A percentile compares a stretch with the other conserved stretches of the same genome.
These are phyloP conservation scores for Entelexis sorbosivorans DNA, from an alignment of 1,139 yeast species.

Conservation along the genomic window DNA sequence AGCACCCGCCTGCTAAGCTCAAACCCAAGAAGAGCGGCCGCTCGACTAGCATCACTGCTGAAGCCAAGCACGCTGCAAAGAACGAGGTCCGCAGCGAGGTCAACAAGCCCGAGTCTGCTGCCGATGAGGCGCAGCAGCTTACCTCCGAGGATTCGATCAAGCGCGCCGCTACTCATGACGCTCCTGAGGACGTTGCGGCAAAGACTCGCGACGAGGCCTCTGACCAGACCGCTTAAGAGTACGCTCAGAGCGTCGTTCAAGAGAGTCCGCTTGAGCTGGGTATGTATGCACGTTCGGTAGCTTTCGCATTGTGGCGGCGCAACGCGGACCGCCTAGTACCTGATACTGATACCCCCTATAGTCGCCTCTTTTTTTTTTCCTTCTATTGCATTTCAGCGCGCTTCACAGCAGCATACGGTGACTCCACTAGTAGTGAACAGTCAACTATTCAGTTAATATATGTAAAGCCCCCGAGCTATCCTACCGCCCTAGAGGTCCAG, in stretches of 20 bases:
- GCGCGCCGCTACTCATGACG: not conserved
- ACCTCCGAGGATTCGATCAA: not conserved
- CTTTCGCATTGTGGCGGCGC: too few relatives aligned
- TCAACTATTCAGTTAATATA: not conserved
- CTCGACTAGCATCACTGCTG: not conserved
- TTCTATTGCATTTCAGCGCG: not conserved
- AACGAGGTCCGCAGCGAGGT: not conserved
- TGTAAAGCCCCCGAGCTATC: not conserved
- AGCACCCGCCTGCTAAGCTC: not conserved
- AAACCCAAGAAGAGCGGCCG: too few relatives aligned
- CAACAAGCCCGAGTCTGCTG: not conserved
- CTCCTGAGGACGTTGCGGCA: not conserved
- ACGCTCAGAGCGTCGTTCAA: too few relatives aligned
- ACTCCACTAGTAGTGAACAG: not conserved
- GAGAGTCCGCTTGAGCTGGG: too few relatives aligned
- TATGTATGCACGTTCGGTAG: too few relatives aligned
- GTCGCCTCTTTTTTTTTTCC: not conserved
- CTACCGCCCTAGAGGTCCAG: constrained; percentile 29
- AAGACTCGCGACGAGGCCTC: not conserved
- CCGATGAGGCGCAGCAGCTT: not conserved
- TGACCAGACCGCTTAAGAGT: too few relatives aligned
- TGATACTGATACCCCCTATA: too few relatives aligned
- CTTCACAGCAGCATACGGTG: not conserved
- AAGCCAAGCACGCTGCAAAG: not conserved
- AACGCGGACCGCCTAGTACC: too few relatives aligned